Conservation (phyloP, 2,329 filamentous ascomycete species). For the Colletotrichum eremochloae region DNA sequence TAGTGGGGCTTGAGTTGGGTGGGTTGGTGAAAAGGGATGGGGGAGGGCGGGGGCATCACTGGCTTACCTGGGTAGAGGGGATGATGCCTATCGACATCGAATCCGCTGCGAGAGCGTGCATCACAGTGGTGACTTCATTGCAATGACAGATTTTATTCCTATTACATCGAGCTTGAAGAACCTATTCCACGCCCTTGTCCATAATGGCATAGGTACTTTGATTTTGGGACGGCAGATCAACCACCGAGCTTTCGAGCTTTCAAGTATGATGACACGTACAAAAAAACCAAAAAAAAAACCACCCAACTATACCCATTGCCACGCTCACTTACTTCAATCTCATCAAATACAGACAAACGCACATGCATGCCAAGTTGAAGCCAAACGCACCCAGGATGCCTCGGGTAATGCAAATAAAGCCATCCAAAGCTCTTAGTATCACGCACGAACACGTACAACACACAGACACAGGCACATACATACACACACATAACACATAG, state of each 20-base stretch:
- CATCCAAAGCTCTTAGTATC: background rate
- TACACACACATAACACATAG: background rate
- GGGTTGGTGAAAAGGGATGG: no score
- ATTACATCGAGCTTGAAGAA: background rate
- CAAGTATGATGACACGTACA: background rate
- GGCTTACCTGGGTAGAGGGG: background rate
- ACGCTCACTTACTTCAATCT: background rate
- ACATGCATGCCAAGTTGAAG: background rate
- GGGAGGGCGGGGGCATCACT: background rate
- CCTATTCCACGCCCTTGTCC: background rate
- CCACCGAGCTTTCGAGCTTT: background rate
- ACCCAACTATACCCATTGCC: background rate
- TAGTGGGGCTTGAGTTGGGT: background rate
- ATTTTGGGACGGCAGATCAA: background rate
- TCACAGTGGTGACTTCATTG: background rate
- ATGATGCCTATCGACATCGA: background rate
- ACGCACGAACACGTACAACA: background rate
- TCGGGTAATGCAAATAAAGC: slow-evolving; percentile 4
- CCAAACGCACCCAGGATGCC: slow-evolving; percentile 1
- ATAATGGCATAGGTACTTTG: background rate
- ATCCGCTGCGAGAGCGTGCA: background rate
- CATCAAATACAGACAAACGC: background rate
- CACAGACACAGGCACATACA: background rate
- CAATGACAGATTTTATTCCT: background rate
- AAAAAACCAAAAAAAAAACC: background rate